Evolutionary conservation across 345 rosid genomes (phyloP).

Genomic region (Schrenkiella parvula): DNA sequence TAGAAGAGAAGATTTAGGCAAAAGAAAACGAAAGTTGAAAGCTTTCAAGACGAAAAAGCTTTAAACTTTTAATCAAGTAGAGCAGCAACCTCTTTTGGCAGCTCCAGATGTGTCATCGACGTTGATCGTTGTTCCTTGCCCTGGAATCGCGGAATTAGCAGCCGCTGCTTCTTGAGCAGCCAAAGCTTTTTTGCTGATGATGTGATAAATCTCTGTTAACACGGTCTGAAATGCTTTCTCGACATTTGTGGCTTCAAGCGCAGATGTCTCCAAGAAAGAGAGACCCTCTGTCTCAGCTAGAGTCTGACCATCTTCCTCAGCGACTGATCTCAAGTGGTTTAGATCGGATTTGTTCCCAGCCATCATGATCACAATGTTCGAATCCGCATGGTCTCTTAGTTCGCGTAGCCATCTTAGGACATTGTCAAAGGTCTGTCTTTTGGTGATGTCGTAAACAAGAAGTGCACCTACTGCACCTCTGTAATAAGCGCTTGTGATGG

Average conservation of each 20-base stretch:
- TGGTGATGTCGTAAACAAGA: constrained; percentile 72
- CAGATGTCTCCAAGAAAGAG: constrained; percentile 68
- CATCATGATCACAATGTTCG: constrained; percentile 79
- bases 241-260: constrained; percentile 60
- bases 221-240: constrained; percentile 69
- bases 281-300: constrained; percentile 68
- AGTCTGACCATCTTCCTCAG: constrained; percentile 48
- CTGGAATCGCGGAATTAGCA: constrained; percentile 37
- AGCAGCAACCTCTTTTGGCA: constrained; percentile 52
- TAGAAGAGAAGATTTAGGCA: constrained; percentile 3
- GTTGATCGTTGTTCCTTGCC: constrained; percentile 65
- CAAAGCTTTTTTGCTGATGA: constrained; percentile 67
- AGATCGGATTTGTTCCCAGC: constrained; percentile 66
- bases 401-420: constrained; percentile 67
- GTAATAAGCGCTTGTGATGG: constrained; percentile 67
- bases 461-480: constrained; percentile 77
- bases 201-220: constrained; percentile 57
- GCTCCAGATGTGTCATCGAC: constrained; percentile 49
- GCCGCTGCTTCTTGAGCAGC: constrained; percentile 60
- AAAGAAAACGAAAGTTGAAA: neutral
- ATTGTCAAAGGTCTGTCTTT: constrained; percentile 68
- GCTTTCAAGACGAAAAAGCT: neutral
- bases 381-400: constrained; percentile 64
- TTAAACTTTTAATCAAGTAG: constrained; percentile 27
- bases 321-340: constrained; percentile 61